phyloP scores from a whole-genome alignment of 495 filamentous ascomycete genomes.

The Daldinia loculata region DNA sequence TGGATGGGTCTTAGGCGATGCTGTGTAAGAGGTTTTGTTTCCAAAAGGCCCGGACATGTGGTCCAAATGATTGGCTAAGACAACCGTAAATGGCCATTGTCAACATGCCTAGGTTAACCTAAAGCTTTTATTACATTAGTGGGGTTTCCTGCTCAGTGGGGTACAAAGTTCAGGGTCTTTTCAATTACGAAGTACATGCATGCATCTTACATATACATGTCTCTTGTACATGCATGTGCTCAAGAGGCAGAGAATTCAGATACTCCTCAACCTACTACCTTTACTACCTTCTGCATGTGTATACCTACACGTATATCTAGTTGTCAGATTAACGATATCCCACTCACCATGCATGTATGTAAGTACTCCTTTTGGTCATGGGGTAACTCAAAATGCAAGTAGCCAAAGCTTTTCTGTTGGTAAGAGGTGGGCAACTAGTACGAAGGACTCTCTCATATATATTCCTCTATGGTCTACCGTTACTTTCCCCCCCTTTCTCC shows the following conservation, averaged over 20 bases:
- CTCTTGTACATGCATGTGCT: neutral
- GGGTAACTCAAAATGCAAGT: conserved; percentile 14
- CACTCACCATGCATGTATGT: neutral
- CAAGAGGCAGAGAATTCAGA: conserved; percentile 10
- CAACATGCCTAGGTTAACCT: conserved; percentile 12
- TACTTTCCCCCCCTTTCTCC: conserved; percentile 1
- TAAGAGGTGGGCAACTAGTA: conserved; percentile 8
- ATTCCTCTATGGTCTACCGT: conserved; percentile 9
- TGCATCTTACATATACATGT: neutral
- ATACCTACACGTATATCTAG: conserved; percentile 10
- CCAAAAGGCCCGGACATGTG: conserved; percentile 38
- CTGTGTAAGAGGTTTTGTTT: conserved; percentile 15
- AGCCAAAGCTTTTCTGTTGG: conserved; percentile 13
- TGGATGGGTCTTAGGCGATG: conserved; percentile 7
- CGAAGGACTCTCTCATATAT: conserved; percentile 18
- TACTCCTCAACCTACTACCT: conserved; percentile 24
- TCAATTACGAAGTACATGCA: neutral
- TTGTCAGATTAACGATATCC: neutral
- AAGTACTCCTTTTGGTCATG: conserved; percentile 7
- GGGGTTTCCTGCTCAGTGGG: conserved; percentile 24
- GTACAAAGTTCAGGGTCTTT: conserved; percentile 33
- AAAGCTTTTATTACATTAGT: conserved; percentile 17
- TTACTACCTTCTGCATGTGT: neutral
- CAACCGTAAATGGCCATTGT: conserved; percentile 11
- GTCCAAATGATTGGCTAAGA: conserved; percentile 44